phyloP scores from a whole-genome alignment of 306 rosid genomes.

The Trifolium subterraneum region DNA sequence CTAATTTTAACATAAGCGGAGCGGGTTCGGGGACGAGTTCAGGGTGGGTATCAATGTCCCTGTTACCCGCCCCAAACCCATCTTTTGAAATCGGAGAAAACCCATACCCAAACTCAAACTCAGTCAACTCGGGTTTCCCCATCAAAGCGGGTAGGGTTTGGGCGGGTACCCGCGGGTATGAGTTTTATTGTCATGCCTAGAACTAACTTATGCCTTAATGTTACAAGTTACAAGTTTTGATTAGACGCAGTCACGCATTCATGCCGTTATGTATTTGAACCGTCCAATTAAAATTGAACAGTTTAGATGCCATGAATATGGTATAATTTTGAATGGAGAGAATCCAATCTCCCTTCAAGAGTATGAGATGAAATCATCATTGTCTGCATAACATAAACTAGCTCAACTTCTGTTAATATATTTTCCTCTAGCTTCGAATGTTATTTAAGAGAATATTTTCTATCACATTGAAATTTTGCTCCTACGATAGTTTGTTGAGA shows the following conservation, averaged over 20 bases:
- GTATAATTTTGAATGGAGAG: not conserved
- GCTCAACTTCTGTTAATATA: not conserved
- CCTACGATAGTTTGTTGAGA: constrained; percentile 55
- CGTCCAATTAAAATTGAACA: not conserved
- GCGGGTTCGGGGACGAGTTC: no score
- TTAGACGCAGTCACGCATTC: not conserved
- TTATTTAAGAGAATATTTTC: not conserved
- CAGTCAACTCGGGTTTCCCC: no score
- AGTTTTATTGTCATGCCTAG: no score
- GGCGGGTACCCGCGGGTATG: no score
- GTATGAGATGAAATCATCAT: not conserved
- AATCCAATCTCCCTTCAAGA: not conserved
- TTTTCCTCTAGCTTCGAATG: not conserved
- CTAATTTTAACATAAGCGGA: no score
- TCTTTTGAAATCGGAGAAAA: no score
- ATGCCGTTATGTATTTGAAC: not conserved
- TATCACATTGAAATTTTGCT: constrained; percentile 19
- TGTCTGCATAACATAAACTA: not conserved
- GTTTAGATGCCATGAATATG: not conserved
- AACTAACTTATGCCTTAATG: not conserved
- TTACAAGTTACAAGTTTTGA: not conserved
- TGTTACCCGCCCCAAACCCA: no score
- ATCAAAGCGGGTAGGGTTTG: no score
- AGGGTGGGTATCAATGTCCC: no score
- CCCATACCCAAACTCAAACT: no score